These are phyloP conservation scores for Gossypium lobatum DNA, from an alignment of 441 rosid species.

Conservation along the genomic window DNA sequence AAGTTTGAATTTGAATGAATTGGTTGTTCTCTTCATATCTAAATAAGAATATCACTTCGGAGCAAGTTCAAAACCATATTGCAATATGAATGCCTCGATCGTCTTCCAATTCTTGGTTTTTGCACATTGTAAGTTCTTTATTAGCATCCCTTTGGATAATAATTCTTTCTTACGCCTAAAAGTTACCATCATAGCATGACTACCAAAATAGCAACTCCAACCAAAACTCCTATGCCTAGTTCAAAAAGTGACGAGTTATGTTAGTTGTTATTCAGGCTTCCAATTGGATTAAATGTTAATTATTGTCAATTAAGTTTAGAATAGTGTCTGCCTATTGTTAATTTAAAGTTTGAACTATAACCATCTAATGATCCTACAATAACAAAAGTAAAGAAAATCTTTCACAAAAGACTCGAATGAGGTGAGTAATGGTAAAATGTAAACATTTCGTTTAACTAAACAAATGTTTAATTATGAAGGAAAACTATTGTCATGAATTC, in stretches of 20 bases:
- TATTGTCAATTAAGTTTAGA: not conserved
- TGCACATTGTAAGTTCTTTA: not conserved
- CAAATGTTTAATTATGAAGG: too few relatives aligned
- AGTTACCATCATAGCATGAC: not conserved
- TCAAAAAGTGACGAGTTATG: not conserved
- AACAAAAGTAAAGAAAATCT: not conserved
- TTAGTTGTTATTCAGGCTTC: not conserved
- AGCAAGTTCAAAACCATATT: not conserved
- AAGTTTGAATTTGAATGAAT: constrained; percentile 21
- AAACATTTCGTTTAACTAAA: too few relatives aligned
- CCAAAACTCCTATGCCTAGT: not conserved
- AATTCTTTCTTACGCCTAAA: not conserved
- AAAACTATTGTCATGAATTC: too few relatives aligned
- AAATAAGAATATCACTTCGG: not conserved
- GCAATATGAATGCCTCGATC: not conserved
- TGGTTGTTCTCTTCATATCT: constrained; percentile 29
- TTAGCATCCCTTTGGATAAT: not conserved
- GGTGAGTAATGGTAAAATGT: too few relatives aligned
- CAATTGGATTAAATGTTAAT: not conserved
- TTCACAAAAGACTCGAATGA: too few relatives aligned
- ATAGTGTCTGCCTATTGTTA: not conserved
- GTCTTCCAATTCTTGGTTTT: not conserved
- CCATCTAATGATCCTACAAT: not conserved
- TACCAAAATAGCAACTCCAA: not conserved
- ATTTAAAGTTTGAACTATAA: not conserved